Percentiles rank a stretch among this genome's conserved stretches.
Evolutionary conservation across 768 basidiomycete genomes (phyloP).

Genomic region (Nidularia sp.): DNA sequence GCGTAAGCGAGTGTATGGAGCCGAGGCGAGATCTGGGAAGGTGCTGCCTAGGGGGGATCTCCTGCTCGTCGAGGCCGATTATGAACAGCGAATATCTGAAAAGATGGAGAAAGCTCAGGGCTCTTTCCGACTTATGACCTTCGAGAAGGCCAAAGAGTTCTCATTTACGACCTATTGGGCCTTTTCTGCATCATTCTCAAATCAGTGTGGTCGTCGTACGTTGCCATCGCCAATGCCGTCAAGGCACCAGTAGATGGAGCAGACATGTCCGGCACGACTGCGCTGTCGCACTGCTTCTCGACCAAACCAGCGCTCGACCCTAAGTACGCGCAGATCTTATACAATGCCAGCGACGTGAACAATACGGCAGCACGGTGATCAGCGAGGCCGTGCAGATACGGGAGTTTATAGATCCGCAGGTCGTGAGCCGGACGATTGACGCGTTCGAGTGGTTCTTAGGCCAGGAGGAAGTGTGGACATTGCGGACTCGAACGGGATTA

Average conservation of each 20-base stretch:
- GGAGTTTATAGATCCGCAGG: slow-evolving; percentile 9
- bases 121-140: slow-evolving; percentile 22
- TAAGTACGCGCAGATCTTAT: slow-evolving; percentile 36
- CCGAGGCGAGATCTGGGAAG: slow-evolving; percentile 30
- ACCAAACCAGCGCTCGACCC: slow-evolving; percentile 36
- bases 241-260: slow-evolving; percentile 31
- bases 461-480: slow-evolving; percentile 40
- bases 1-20: slow-evolving; percentile 25
- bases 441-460: slow-evolving; percentile 30
- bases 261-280: slow-evolving; percentile 36
- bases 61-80: slow-evolving; percentile 18
- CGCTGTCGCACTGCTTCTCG: slow-evolving; percentile 34
- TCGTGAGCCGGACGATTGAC: slow-evolving; percentile 15
- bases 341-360: slow-evolving; percentile 38
- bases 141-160: slow-evolving; percentile 28
- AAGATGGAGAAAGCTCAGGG: slow-evolving; percentile 8
- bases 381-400: slow-evolving; percentile 32
- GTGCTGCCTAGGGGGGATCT: slow-evolving; percentile 20
- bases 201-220: slow-evolving; percentile 10
- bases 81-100: slow-evolving; percentile 11
- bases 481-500: slow-evolving; percentile 31
- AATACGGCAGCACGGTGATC: slow-evolving; percentile 31
- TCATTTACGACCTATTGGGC: slow-evolving; percentile 33
- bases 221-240: slow-evolving; percentile 21
- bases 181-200: slow-evolving; percentile 22